Base-by-base conservation (phyloP, 2,329 filamentous ascomycete species). In the Botryotinia calthae region DNA sequence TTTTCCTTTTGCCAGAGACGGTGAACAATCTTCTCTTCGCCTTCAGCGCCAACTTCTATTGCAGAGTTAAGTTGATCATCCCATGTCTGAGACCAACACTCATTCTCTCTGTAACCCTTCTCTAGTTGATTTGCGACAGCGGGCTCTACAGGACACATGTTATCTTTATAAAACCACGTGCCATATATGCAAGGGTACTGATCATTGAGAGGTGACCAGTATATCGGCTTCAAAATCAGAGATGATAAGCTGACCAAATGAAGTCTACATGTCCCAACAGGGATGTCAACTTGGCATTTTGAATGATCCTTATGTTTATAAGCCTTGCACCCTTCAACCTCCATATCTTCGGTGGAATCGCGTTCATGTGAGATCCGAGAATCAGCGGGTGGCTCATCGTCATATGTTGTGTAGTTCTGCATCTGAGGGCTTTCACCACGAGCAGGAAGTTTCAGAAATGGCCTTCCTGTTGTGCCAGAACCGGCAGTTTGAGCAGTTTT, bases 121-220 rank as follows among this genome's bases (percentile, higher is more conserved):
- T 99, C 96, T 1, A 99, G 86, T 81, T 95, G 94, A 78, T 98
- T 99, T 14, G 96, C 94, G 48, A 98, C 91, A 25, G 89, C 85
- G 0, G 93, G 88, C 75, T 97, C 93, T 9, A 99, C 88, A 0
- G 96, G 96, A 73, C 93, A 85, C 94, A 98, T 97, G 1, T 92
- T 95, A 79, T 98, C 95, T 83, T 92, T 92, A 82, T 98, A 98
- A 81, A 99, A 99, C 96, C 96, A 99, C 0, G 95, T 98, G 0
- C 93, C 94, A 76, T 96, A 87, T 73, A 92, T 87, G 2, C 98
- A 94, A 51, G 90, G 86, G 10, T 93, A 91, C 46, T 97, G 88
- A 79, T 98, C 96, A 78, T 97, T 94, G 46, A 98, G 87, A 12
- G 96, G 95, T 28, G 92, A 95, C 96, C 96, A 99, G 81, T 99